Base-by-base conservation (phyloP, 2,329 filamentous ascomycete species). In the Celoporthe dispersa region DNA sequence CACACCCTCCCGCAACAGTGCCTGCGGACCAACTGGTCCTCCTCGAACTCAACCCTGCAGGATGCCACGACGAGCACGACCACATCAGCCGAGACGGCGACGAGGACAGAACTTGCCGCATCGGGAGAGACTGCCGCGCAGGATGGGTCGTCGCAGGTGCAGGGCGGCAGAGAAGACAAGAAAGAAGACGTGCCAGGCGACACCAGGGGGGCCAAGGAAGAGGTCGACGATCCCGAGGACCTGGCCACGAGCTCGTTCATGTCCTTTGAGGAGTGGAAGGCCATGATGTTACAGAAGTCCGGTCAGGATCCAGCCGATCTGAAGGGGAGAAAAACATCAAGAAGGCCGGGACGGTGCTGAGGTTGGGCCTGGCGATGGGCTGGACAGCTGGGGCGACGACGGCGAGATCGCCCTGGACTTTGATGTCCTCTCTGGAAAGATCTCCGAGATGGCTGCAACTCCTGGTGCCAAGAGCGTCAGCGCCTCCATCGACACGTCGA, bases 241-340 rank as follows among this genome's bases (percentile, higher is more conserved):
- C 88, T 91, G 61, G 81, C 81, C 62, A 81, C 82, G 2, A 79
- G 80, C 63, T 91, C 94, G 8, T 98, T 98, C 79, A 89, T 98
- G 75, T 98, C 96, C 0, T 99, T 99, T 75, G 96, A 98, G 78
- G 95, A 98, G 76, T 99, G 96, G 96, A 98, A 97, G 82, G 93
- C 92, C 77, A 92, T 94, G 84, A 97, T 97, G 82, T 83, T 98
- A 25, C 92, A 91, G 66, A 93, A 94, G 77, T 91, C 89, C 3
- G 95, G 94, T 16, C 95, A 98, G 77, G 86, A 88, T 67, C 83
- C 84, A 7, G 80, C 94, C 84, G 77, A 92, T 81, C 74, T 93
- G 86, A 80, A 90, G 86, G 80, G 86, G 86, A 77, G 92, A 83
- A 78, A 78, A 88, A 84, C 74, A 85, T 76, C 79, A 84, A 83